phyloP scores from a whole-genome alignment of 2,329 filamentous ascomycete genomes.

The Fonsecaea pugnacius region DNA sequence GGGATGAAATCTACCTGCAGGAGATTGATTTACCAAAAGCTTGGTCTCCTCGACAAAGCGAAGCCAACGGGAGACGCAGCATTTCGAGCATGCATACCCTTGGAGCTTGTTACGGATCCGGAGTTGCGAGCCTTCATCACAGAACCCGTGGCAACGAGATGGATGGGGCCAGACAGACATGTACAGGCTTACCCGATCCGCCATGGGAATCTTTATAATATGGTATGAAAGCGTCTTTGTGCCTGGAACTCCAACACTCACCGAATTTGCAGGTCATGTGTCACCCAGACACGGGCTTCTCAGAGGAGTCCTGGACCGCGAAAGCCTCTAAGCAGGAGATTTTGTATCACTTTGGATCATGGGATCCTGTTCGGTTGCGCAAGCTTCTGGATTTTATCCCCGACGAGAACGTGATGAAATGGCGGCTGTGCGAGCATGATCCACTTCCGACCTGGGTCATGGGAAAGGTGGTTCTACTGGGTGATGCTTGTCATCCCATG shows the following conservation, averaged over 20 bases:
- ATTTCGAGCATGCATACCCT: conserved; percentile 38
- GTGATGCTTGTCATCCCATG: conserved; percentile 47
- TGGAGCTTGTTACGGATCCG: conserved; percentile 36
- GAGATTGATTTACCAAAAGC: conserved; percentile 27
- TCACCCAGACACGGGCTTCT: conserved; percentile 33
- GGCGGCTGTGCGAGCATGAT: conserved; percentile 4
- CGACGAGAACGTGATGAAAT: conserved; percentile 5
- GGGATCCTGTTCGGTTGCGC: not conserved
- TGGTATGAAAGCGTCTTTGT: conserved; percentile 33
- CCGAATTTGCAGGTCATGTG: conserved; percentile 34
- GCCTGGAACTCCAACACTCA: conserved; percentile 3
- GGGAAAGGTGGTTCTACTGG: conserved; percentile 50
- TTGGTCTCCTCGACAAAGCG: conserved; percentile 28
- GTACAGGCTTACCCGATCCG: conserved; percentile 40
- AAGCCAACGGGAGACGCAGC: conserved; percentile 39
- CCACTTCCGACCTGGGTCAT: conserved; percentile 55
- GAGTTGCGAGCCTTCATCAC: conserved; percentile 36
- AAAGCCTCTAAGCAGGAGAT: conserved; percentile 16
- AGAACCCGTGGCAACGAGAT: conserved; percentile 38
- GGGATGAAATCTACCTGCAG: conserved; percentile 37
- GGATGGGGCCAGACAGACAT: conserved; percentile 41
- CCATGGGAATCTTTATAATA: conserved; percentile 40
- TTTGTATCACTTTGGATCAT: conserved; percentile 48
- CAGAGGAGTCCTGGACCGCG: conserved; percentile 17
- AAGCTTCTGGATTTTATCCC: conserved; percentile 9